Conservation (phyloP, 306 rosid genomes). For the Fragaria iinumae region DNA sequence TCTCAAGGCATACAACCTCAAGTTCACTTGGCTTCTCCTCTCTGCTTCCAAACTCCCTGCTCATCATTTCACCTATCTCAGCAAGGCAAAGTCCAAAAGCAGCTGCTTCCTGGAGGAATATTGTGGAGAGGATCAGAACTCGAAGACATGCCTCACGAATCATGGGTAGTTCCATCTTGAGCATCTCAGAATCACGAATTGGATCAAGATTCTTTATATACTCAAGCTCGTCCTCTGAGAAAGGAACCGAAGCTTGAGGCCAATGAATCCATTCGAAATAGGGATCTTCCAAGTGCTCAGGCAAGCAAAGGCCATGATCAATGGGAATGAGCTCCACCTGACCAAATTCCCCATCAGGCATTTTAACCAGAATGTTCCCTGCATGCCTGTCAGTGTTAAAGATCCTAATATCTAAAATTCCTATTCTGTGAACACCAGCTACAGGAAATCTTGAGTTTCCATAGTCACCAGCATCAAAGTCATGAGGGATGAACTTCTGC, state of each 20-base stretch:
- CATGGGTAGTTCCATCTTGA: conserved; percentile 69
- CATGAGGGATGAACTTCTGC: conserved; percentile 68
- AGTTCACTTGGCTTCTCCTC: conserved; percentile 74
- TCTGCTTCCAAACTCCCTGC: conserved; percentile 62
- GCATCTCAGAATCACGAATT: conserved; percentile 58
- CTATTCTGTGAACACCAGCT: conserved; percentile 65
- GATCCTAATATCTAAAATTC: conserved; percentile 61
- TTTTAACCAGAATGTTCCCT: conserved; percentile 70
- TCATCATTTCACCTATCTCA: conserved; percentile 84
- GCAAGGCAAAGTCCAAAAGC: conserved; percentile 72
- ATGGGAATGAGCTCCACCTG: conserved; percentile 70
- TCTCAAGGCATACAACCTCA: conserved; percentile 64
- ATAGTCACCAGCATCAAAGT: conserved; percentile 72
- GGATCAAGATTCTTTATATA: conserved; percentile 62
- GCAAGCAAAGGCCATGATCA: conserved; percentile 76
- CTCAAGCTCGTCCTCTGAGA: conserved; percentile 59
- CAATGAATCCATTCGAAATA: conserved; percentile 80
- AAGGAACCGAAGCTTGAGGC: conserved; percentile 80
- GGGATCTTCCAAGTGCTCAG: conserved; percentile 73
- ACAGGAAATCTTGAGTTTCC: conserved; percentile 76
- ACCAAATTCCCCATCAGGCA: conserved; percentile 52
- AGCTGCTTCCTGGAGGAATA: conserved; percentile 74
- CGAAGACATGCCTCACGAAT: conserved; percentile 78
- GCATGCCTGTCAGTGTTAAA: conserved; percentile 72
- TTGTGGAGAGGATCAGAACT: conserved; percentile 64